phyloP scores from a whole-genome alignment of 2,329 filamentous ascomycete genomes.

The Atkinsonella hypoxylon region DNA sequence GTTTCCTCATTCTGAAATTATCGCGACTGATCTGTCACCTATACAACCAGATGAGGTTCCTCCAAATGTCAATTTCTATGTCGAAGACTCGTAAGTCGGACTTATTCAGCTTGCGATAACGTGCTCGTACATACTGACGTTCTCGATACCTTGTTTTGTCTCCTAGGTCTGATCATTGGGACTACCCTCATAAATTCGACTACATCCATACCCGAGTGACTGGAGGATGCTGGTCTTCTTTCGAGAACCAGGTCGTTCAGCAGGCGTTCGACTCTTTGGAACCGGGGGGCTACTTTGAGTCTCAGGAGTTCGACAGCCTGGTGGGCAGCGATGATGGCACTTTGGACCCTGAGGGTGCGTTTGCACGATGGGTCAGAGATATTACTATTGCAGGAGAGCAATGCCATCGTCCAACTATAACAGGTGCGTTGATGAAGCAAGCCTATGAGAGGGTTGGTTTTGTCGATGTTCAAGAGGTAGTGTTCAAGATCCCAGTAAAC shows the following conservation, averaged over 20 bases:
- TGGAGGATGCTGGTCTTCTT: slow-evolving; percentile 36
- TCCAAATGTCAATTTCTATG: slow-evolving; percentile 60
- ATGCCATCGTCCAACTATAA: slow-evolving; percentile 25
- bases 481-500: slow-evolving; percentile 43
- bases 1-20: slow-evolving; percentile 46
- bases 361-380: slow-evolving; percentile 29
- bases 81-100: slow-evolving; percentile 46
- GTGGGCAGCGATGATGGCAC: slow-evolving; percentile 34
- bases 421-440: slow-evolving; percentile 22
- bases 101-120: no score
- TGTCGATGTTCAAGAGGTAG: slow-evolving; percentile 37
- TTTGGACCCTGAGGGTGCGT: slow-evolving; percentile 24
- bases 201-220: slow-evolving; percentile 42
- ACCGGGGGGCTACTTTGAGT: slow-evolving; percentile 44
- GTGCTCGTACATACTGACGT: background rate
- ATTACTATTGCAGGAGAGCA: slow-evolving; percentile 25
- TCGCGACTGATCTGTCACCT: slow-evolving; percentile 55
- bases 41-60: slow-evolving; percentile 56
- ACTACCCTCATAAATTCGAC: slow-evolving; percentile 41
- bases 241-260: slow-evolving; percentile 35
- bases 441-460: slow-evolving; percentile 39
- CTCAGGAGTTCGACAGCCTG: slow-evolving; percentile 32
- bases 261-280: slow-evolving; percentile 36
- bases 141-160: background rate
- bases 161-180: slow-evolving; percentile 34